A percentile compares a stretch with the other conserved stretches of the same genome.
phyloP scores from a whole-genome alignment of 2,329 filamentous ascomycete species.

The Epichloe uncinata region DNA sequence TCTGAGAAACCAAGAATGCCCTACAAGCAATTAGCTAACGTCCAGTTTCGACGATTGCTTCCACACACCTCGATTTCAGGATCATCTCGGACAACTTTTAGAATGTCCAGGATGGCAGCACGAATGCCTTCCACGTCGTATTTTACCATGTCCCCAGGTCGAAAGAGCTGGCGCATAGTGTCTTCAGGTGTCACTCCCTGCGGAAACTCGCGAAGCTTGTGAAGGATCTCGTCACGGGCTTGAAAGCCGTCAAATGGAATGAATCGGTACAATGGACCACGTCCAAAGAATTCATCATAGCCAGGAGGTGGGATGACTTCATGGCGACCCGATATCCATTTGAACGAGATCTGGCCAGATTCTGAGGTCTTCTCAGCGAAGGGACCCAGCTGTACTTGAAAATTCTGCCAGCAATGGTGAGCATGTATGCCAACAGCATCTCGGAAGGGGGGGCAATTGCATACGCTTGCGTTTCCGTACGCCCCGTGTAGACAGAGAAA shows the following conservation, averaged over 20 bases:
- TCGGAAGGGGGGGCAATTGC: conserved; percentile 9
- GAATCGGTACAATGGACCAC: conserved; percentile 41
- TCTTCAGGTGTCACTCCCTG: conserved; percentile 39
- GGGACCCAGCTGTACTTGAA: conserved; percentile 36
- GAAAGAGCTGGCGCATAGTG: conserved; percentile 38
- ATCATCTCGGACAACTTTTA: conserved; percentile 24
- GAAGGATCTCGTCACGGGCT: conserved; percentile 31
- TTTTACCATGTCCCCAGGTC: not conserved
- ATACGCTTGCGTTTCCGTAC: conserved; percentile 41
- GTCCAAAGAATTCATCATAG: conserved; percentile 44
- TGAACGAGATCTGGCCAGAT: conserved; percentile 20
- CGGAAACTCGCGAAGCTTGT: conserved; percentile 40
- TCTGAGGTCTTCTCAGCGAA: conserved; percentile 13
- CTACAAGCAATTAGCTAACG: conserved; percentile 6
- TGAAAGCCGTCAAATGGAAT: conserved; percentile 32
- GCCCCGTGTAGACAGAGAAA: conserved; percentile 45
- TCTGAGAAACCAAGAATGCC: conserved; percentile 49
- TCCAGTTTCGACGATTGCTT: not conserved
- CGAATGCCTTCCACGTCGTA: conserved; percentile 6
- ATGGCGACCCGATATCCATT: conserved; percentile 38
- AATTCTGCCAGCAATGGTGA: conserved; percentile 28
- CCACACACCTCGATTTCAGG: conserved; percentile 17
- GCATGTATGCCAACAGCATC: not conserved
- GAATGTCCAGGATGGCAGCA: conserved; percentile 17
- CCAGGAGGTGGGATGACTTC: conserved; percentile 36